Conservation (phyloP, 1,139 yeast species). For the Hyphopichia khmerensis region DNA sequence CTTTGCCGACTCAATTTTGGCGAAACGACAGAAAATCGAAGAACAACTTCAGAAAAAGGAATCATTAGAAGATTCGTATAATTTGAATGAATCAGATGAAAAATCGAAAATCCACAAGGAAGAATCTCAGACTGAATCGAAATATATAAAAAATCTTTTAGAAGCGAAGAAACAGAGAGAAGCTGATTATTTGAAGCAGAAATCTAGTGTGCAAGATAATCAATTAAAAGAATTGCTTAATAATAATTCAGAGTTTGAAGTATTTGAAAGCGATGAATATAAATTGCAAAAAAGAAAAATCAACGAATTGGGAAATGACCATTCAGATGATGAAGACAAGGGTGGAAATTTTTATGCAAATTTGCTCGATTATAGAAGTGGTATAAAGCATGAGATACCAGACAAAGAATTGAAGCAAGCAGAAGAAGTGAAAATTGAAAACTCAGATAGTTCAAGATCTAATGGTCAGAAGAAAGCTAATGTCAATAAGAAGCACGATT, state of each 20-base stretch:
- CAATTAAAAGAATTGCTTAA: neutral
- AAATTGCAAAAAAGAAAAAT: neutral
- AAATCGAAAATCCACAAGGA: neutral
- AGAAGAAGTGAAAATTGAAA: neutral
- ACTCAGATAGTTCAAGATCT: no score
- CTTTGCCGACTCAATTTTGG: neutral
- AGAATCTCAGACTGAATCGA: slow-evolving; percentile 3
- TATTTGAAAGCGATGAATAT: slow-evolving; percentile 12
- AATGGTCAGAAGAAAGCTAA: neutral
- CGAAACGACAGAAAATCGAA: neutral
- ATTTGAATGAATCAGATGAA: neutral
- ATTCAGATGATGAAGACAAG: neutral
- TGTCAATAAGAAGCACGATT: no score
- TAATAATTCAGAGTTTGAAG: slow-evolving; percentile 5
- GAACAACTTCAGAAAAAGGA: neutral
- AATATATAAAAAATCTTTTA: slow-evolving; percentile 9
- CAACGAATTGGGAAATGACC: neutral
- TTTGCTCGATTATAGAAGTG: neutral
- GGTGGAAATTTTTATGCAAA: neutral
- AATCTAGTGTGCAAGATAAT: slow-evolving; percentile 1
- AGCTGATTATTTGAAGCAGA: slow-evolving; percentile 3
- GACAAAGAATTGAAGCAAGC: no score
- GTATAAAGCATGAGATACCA: no score
- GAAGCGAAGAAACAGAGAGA: slow-evolving; percentile 10
- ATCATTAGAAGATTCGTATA: neutral